Conservation (phyloP, 371 early-diverging fungal genomes). For the Batrachochytrium dendrobatidis region DNA sequence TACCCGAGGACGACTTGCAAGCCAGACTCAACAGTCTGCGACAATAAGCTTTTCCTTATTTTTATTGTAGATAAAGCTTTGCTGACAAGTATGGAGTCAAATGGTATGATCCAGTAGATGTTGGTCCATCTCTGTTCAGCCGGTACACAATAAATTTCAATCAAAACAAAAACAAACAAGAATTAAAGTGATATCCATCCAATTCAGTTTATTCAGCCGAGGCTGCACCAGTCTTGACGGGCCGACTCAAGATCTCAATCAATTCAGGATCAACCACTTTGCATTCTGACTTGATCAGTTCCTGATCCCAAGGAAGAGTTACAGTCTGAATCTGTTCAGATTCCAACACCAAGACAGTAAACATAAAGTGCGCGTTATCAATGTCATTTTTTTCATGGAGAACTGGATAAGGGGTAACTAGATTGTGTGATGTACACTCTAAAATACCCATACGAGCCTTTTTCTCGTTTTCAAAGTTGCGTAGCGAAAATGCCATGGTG, state of each 20-base stretch:
- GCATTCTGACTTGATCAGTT: slow-evolving; percentile 32
- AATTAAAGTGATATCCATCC: too few species aligned
- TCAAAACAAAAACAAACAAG: too few species aligned
- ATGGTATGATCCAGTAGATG: too few species aligned
- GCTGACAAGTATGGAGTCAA: too few species aligned
- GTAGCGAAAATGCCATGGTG: slow-evolving; percentile 72
- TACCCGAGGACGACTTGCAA: background rate
- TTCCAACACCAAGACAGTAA: slow-evolving; percentile 73
- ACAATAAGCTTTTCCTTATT: too few species aligned
- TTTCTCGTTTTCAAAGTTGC: slow-evolving; percentile 62
- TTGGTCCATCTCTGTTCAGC: too few species aligned
- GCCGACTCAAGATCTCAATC: slow-evolving; percentile 32
- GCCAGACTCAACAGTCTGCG: background rate
- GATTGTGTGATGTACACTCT: slow-evolving; percentile 66
- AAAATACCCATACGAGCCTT: slow-evolving; percentile 77
- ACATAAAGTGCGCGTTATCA: slow-evolving; percentile 76
- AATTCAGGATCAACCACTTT: slow-evolving; percentile 26
- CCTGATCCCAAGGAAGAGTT: slow-evolving; percentile 25
- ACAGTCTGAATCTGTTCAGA: slow-evolving; percentile 48
- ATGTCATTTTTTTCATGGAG: slow-evolving; percentile 67
- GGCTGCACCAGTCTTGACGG: too few species aligned
- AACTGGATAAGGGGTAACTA: slow-evolving; percentile 71
- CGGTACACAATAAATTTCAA: too few species aligned
- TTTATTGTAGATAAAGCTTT: too few species aligned
- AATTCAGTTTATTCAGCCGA: too few species aligned